Evolutionary conservation across 2,329 filamentous ascomycete genomes (phyloP).

Genomic region (Mycosphaerelloides madeirae): DNA sequence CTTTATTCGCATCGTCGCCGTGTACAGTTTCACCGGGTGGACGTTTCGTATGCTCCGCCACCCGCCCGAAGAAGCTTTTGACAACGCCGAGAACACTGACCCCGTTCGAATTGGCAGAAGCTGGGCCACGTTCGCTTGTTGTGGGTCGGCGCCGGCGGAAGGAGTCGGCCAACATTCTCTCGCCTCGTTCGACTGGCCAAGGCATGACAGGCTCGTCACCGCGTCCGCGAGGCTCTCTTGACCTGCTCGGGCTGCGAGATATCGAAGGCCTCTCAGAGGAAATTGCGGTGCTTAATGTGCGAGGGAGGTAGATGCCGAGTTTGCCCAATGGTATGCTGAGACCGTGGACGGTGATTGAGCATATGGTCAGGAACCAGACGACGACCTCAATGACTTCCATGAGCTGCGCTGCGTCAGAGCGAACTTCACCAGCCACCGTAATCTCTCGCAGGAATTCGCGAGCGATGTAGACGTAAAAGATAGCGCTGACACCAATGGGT

Average conservation of each 20-base stretch:
- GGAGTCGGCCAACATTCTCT: slow-evolving; percentile 3
- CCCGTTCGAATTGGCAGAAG: not conserved
- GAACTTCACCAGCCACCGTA: slow-evolving; percentile 55
- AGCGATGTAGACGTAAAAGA: slow-evolving; percentile 83
- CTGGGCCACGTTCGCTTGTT: slow-evolving; percentile 8
- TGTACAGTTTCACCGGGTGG: slow-evolving; percentile 3
- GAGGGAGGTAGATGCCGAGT: slow-evolving; percentile 57
- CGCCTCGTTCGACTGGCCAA: not conserved
- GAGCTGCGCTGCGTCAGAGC: slow-evolving; percentile 62
- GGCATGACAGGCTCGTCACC: slow-evolving; percentile 1
- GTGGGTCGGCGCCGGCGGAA: slow-evolving; percentile 10
- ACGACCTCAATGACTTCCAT: slow-evolving; percentile 65
- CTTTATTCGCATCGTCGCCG: slow-evolving; percentile 31
- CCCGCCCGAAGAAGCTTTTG: slow-evolving; percentile 3
- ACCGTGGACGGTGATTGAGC: slow-evolving; percentile 80
- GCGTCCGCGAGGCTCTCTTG: not conserved
- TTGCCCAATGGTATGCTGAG: slow-evolving; percentile 75
- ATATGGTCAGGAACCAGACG: slow-evolving; percentile 81
- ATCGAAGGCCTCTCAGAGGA: slow-evolving; percentile 37
- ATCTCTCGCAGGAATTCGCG: slow-evolving; percentile 64
- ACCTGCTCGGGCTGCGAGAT: slow-evolving; percentile 19
- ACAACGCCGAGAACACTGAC: not conserved
- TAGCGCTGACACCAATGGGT: slow-evolving; percentile 81
- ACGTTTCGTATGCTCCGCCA: slow-evolving; percentile 3
- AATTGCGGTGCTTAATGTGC: slow-evolving; percentile 55